phyloP scores from a whole-genome alignment of 2,329 filamentous ascomycete species.

The Kalmusia sp. region DNA sequence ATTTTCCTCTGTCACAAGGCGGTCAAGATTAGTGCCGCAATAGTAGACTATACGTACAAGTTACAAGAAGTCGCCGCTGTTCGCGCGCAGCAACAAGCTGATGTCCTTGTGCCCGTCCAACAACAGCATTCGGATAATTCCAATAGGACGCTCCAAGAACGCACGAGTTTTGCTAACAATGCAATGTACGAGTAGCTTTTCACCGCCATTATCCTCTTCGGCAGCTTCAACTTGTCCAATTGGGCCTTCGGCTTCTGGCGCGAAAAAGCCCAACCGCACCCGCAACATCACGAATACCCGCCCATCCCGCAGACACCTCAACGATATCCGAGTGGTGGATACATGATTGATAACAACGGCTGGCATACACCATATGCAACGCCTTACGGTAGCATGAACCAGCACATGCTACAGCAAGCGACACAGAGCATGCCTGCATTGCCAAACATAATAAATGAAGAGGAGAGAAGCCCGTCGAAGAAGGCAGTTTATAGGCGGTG shows the following conservation, averaged over 20 bases:
- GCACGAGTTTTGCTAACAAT: slow-evolving; percentile 2
- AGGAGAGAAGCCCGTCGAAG: slow-evolving; percentile 27
- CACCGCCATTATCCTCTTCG: slow-evolving; percentile 55
- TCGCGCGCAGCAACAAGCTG: not conserved
- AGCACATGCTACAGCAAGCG: slow-evolving; percentile 27
- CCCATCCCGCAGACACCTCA: slow-evolving; percentile 40
- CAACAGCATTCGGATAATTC: too few relatives aligned
- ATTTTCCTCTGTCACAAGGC: slow-evolving; percentile 4
- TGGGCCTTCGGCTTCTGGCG: slow-evolving; percentile 65
- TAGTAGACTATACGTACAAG: not conserved
- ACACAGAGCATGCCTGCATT: slow-evolving; percentile 39
- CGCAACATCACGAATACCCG: slow-evolving; percentile 27
- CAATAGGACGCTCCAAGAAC: not conserved
- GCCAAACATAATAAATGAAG: slow-evolving; percentile 17
- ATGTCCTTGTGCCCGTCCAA: not conserved
- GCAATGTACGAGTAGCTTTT: slow-evolving; percentile 50
- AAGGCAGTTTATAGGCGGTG: slow-evolving; percentile 25
- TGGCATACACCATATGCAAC: slow-evolving; percentile 34
- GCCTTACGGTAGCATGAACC: slow-evolving; percentile 31
- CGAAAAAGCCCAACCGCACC: slow-evolving; percentile 41
- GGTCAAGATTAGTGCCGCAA: not conserved
- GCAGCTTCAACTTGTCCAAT: slow-evolving; percentile 64
- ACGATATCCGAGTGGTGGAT: slow-evolving; percentile 28
- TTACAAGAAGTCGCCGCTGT: not conserved
- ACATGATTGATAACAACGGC: slow-evolving; percentile 22